These are phyloP conservation scores for Ganoderma sp. DNA, from an alignment of 1,284 basidiomycete genomes.

Conservation along the genomic window DNA sequence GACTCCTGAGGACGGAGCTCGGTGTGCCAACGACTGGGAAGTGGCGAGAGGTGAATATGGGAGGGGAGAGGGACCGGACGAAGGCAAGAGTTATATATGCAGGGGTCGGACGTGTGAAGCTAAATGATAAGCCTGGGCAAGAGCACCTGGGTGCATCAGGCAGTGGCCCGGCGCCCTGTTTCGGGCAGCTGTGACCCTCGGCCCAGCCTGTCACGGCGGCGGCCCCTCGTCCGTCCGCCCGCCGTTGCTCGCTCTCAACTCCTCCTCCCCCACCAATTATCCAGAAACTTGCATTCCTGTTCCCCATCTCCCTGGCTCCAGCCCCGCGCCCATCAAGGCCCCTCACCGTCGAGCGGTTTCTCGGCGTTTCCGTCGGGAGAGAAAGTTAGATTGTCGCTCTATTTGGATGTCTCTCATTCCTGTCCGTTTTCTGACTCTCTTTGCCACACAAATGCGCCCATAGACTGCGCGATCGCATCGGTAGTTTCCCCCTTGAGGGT, in stretches of 20 bases:
- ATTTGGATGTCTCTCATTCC: not conserved
- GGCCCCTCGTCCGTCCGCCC: not conserved
- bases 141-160: constrained; percentile 20
- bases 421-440: not conserved
- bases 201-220: not conserved
- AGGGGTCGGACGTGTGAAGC: constrained; percentile 30
- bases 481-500: not conserved
- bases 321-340: not conserved
- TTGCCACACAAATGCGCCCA: not conserved
- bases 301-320: not conserved
- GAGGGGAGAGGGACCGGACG: constrained; percentile 10
- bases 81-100: constrained; percentile 27
- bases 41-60: constrained; percentile 12
- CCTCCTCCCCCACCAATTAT: not conserved
- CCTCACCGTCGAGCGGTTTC: not conserved
- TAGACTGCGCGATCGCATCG: not conserved
- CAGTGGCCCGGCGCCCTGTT: constrained; percentile 12
- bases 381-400: not conserved
- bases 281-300: not conserved
- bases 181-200: constrained; percentile 4
- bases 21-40: not conserved
- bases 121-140: constrained; percentile 30
- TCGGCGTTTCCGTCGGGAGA: not conserved
- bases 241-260: not conserved
- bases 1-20: constrained; percentile 9